Conservation (phyloP, 768 basidiomycete species). For the Austroboletus festivus region DNA sequence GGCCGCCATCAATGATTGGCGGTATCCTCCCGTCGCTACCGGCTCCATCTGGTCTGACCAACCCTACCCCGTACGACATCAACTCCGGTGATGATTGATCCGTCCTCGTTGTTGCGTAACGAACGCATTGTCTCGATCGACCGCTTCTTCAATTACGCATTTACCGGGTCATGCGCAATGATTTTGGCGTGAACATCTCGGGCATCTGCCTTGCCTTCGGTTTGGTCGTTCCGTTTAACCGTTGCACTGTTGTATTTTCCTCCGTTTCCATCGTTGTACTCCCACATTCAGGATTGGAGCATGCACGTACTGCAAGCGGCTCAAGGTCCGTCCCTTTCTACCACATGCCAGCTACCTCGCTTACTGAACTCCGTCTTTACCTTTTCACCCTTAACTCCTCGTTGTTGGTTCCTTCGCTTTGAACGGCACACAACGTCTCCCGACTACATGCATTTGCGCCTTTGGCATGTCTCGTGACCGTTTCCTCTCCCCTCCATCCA, state of each 20-base stretch:
- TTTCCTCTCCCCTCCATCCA: constrained; percentile 2
- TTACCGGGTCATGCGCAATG: constrained; percentile 4
- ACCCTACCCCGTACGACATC: background rate
- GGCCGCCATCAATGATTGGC: no score
- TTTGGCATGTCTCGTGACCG: constrained; percentile 9
- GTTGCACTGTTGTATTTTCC: constrained; percentile 2
- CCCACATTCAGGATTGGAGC: constrained; percentile 63
- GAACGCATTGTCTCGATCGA: background rate
- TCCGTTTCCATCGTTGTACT: constrained; percentile 7
- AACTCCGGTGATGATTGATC: background rate
- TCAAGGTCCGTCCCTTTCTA: constrained; percentile 58
- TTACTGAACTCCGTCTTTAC: constrained; percentile 19
- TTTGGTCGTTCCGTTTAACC: constrained; percentile 12
- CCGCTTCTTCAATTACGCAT: background rate
- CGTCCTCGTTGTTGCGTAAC: background rate
- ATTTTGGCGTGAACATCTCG: background rate
- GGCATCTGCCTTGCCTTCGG: constrained; percentile 6
- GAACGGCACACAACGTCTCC: constrained; percentile 20
- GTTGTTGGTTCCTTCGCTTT: background rate
- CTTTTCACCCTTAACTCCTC: constrained; percentile 8
- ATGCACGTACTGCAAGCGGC: constrained; percentile 82
- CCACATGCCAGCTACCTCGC: constrained; percentile 6
- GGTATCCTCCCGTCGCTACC: constrained; percentile 3
- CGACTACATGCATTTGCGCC: constrained; percentile 13
- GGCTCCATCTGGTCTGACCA: constrained; percentile 3